These are phyloP conservation scores for Prunus mume DNA, from an alignment of 306 rosid genomes.

Conservation along the genomic window DNA sequence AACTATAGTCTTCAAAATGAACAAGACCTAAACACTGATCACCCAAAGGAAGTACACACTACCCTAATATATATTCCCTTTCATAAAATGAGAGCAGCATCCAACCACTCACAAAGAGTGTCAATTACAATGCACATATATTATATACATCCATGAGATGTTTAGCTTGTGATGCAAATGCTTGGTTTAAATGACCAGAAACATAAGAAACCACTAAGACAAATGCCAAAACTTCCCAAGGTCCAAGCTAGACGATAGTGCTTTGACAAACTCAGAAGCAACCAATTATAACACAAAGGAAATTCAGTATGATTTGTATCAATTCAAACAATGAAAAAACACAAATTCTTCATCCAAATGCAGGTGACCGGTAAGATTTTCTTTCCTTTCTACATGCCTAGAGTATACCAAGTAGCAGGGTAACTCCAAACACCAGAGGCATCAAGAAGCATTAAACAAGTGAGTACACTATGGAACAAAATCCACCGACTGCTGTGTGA, in stretches of 20 bases:
- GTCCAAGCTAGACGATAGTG: neutral
- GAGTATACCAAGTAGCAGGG: conserved; percentile 2
- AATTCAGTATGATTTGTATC: neutral
- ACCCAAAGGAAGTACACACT: neutral
- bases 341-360: neutral
- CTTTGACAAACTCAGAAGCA: neutral
- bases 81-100: neutral
- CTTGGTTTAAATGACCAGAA: neutral
- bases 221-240: neutral
- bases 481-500: neutral
- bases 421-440: neutral
- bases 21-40: conserved; percentile 7
- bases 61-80: neutral
- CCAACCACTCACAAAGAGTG: neutral
- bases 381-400: neutral
- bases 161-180: neutral
- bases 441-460: neutral
- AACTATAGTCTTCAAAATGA: neutral
- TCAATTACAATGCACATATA: neutral
- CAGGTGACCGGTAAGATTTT: neutral
- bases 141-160: neutral
- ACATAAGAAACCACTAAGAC: neutral
- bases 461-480: neutral
- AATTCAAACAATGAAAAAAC: neutral
- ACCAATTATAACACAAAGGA: neutral